Base-by-base conservation (phyloP, 371 early-diverging fungal species). In the Sporodiniella umbellata region DNA sequence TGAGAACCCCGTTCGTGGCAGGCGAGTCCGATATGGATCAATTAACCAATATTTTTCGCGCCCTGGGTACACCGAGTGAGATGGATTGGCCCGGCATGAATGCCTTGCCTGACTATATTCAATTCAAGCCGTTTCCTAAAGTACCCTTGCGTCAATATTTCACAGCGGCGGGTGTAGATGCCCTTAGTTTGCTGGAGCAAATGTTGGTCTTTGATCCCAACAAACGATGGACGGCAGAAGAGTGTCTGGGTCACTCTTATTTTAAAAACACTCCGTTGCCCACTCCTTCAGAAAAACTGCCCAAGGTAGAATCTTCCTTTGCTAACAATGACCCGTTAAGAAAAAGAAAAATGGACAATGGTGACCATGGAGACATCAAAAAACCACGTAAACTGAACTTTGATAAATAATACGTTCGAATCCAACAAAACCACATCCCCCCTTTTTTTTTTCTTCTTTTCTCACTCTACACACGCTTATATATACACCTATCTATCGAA, bases 61-160 rank as follows among this genome's bases (percentile, higher is more conserved):
- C 97, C 0, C 69, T 97, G 31, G 99, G 99, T 19, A 99, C 99
- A 19, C 99, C 99, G 1, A 90, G 91, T 0, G 96, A 98, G 53
- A 75, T 79, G 4, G 95, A 93, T 15, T 99, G 99, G 99, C 95
- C 96, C 37, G 89, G 88, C 1, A 79, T 93, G 81, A 72, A 70
- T 8, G 60, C 74, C 15, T 75, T 95, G 33, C 88, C 92, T 2
- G 89, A 85, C 54, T 91, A 75, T 58, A 76, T 89, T 25, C 81
- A 80, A 38, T 78, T 76, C 38, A 68, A 72, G 53, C 51, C 60
- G 11, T 83, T 77, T 45, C 93, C 93, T 7, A 86, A 82, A 59
- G 86, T 88, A 2, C 87, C 90, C 4, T 72, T 98, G 18, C 62
- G 82, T 42, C 67, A 75, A 10, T 77, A 96, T 24, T 99, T 99